These are phyloP conservation scores for Pinus taeda DNA, from an alignment of 75 land plant species.

Conservation along the genomic window DNA sequence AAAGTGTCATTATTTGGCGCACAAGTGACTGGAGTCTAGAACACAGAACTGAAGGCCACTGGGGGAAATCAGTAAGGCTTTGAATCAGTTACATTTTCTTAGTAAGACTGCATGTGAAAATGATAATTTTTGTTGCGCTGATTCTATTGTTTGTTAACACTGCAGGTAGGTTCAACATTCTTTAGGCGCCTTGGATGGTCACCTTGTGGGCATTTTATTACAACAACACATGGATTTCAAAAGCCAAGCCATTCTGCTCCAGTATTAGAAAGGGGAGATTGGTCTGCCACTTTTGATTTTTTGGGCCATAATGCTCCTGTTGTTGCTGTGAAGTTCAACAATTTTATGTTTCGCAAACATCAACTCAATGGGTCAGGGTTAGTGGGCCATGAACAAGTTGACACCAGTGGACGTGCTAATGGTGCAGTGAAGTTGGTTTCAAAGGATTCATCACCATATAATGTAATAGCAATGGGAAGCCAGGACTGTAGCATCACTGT, in stretches of 20 bases:
- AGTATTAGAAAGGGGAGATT: constrained; percentile 95
- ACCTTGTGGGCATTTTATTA: constrained; percentile 99
- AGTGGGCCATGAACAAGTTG: neutral
- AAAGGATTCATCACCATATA: constrained; percentile 57
- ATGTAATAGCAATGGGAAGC: constrained; percentile 98
- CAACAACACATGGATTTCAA: constrained; percentile 96
- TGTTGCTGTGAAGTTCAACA: constrained; percentile 95
- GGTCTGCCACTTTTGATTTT: constrained; percentile 95
- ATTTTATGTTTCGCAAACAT: constrained; percentile 82
- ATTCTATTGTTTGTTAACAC: neutral
- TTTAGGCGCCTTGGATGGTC: constrained; percentile 98
- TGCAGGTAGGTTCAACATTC: constrained; percentile 95
- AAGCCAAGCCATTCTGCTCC: constrained; percentile 98
- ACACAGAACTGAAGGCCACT: constrained; percentile 89
- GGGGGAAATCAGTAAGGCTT: constrained; percentile 86
- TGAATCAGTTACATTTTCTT: neutral
- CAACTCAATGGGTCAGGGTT: constrained; percentile 32
- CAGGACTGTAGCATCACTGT: constrained; percentile 95
- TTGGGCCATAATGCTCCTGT: constrained; percentile 97
- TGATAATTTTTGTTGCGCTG: neutral
- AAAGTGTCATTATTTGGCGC: constrained; percentile 95
- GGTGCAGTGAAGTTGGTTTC: constrained; percentile 36
- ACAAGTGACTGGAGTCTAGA: constrained; percentile 94
- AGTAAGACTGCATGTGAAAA: constrained; percentile 10
- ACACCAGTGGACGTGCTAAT: constrained; percentile 48